Base-by-base conservation (phyloP, 2,329 filamentous ascomycete genomes). In the Thelonectria olida region DNA sequence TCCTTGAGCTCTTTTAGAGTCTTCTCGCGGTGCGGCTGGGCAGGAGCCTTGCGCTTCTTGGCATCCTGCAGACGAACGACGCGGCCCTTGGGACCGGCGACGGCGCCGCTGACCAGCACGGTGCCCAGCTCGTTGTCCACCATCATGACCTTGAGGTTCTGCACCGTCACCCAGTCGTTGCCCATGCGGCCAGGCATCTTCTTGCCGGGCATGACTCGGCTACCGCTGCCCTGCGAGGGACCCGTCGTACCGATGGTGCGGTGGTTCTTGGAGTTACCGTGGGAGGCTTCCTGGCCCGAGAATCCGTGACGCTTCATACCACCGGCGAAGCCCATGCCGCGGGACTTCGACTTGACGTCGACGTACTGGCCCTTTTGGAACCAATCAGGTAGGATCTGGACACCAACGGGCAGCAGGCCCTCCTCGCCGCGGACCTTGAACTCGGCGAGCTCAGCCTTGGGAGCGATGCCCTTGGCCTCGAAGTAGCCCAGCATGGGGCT, bases 101-200 rank as follows among this genome's bases (percentile, higher is more conserved):
- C 90, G 66, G 89, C 86, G 27, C 95, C 96, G 79, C 91, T 92
- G 66, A 99, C 89, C 54, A 97, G 88, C 60, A 99, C 88, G 71
- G 97, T 88, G 19, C 96, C 96, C 73, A 94, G 90, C 76, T 92
- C 90, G 70, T 89, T 86, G 79, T 98, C 93, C 31, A 97, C 90
- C 82, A 93, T 90, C 76, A 99, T 81, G 54, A 99, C 89, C 79
- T 90, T 92, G 70, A 98, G 81, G 79, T 97, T 97, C 84, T 97
- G 94, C 59, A 96, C 85, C 48, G 96, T 99, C 57, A 93, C 91
- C 68, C 88, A 88, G 78, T 97, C 87, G 67, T 91, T 92, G 66
- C 96, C 96, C 96, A 99, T 98, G 61, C 92, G 88, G 56, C 96
- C 96, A 4, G 96, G 88, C 96, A 99, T 99, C 81, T 93, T 96